Evolutionary conservation across 108 stramenopile genomes (phyloP).

Genomic region (Hondaea fermentalgiana): DNA sequence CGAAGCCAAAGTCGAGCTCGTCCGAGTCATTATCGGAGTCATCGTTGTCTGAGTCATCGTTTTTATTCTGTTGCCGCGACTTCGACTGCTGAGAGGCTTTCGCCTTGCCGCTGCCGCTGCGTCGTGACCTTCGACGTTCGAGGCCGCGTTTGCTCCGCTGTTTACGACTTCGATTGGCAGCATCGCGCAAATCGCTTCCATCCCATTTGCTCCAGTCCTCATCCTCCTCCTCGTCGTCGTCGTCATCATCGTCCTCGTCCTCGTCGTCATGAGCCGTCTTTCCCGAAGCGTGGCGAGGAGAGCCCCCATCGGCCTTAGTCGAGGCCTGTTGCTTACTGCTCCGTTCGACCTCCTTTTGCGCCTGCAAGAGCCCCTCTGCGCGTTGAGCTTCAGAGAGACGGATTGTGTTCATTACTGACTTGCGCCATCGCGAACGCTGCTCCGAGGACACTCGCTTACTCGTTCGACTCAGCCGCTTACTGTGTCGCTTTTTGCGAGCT

Average conservation of each 20-base stretch:
- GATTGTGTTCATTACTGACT: slow-evolving; percentile 14
- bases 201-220: slow-evolving; percentile 9
- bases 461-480: neutral
- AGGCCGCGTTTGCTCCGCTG: neutral
- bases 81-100: too few species aligned
- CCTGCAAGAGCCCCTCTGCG: neutral
- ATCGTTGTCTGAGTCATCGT: neutral
- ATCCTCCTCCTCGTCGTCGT: neutral
- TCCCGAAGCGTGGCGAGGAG: too few species aligned
- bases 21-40: neutral
- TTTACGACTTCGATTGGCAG: neutral
- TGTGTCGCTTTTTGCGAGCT: neutral
- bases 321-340: neutral
- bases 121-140: too few species aligned
- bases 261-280: too few species aligned
- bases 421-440: neutral
- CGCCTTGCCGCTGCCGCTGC: too few species aligned
- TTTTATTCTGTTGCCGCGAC: too few species aligned
- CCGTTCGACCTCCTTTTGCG: neutral
- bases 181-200: neutral
- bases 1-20: neutral
- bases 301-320: too few species aligned
- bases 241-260: neutral
- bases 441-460: neutral
- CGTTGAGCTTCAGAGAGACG: neutral